phyloP scores from a whole-genome alignment of 2,329 filamentous ascomycete species.

The Xylaria sp. region DNA sequence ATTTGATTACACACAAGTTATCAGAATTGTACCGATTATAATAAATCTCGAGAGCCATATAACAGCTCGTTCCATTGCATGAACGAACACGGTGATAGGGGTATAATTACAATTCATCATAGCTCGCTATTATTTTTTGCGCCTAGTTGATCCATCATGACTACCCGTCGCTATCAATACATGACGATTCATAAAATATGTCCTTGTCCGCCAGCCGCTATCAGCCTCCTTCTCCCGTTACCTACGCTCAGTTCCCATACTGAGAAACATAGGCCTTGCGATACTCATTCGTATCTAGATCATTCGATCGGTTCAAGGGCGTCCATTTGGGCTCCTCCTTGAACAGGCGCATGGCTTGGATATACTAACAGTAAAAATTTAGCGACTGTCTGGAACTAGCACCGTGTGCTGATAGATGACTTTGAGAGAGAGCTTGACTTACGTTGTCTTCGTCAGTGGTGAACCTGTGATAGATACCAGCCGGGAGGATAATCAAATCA shows the following conservation, averaged over 20 bases:
- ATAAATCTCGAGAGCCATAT: too few species aligned
- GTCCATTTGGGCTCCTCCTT: conserved; percentile 99
- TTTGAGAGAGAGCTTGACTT: conserved; percentile 48
- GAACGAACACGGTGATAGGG: too few species aligned
- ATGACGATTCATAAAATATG: not conserved
- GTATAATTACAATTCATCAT: not conserved
- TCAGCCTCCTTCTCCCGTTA: not conserved
- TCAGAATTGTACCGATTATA: too few species aligned
- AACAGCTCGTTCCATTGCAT: too few species aligned
- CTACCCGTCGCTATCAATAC: not conserved
- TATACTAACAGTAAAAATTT: conserved; percentile 65
- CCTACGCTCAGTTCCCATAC: conserved; percentile 40
- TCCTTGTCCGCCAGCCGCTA: not conserved
- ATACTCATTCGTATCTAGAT: conserved; percentile 79
- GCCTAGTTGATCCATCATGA: not conserved
- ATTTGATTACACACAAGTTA: too few species aligned
- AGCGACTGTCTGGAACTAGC: not conserved
- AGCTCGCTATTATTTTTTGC: not conserved
- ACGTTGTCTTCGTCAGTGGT: conserved; percentile 93
- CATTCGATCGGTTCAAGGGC: conserved; percentile 78
- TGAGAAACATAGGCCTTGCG: conserved; percentile 76
- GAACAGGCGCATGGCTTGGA: conserved; percentile 95
- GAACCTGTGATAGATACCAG: conserved; percentile 97
- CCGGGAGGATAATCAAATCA: conserved; percentile 90
- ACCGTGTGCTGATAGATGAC: not conserved